A percentile compares a stretch with the other conserved stretches of the same genome.
phyloP scores from a whole-genome alignment of 257 asterid genomes.

The Gentiana straminea region DNA sequence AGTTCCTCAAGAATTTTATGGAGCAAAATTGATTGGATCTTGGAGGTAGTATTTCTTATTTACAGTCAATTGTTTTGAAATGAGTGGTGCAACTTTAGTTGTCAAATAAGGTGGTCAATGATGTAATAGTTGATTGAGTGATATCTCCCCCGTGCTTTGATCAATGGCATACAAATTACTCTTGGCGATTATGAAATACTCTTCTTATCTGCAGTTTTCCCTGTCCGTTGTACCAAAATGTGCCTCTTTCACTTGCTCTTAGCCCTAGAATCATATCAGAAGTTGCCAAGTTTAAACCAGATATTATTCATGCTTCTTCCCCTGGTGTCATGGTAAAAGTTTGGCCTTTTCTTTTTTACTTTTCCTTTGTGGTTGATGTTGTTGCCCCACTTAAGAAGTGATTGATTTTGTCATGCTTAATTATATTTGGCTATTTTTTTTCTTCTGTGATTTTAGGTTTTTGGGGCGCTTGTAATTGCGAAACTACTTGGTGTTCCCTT shows the following conservation, averaged over 20 bases:
- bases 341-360: slow-evolving; percentile 9
- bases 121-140: too few species aligned
- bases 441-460: slow-evolving; percentile 36
- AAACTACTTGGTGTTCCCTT: slow-evolving; percentile 73
- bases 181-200: slow-evolving; percentile 10
- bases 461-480: slow-evolving; percentile 86
- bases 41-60: slow-evolving; percentile 38
- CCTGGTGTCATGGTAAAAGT: slow-evolving; percentile 85
- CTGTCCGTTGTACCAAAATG: slow-evolving; percentile 80
- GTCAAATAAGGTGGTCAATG: neutral
- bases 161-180: slow-evolving; percentile 2
- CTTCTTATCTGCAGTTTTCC: slow-evolving; percentile 60
- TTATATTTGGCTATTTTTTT: neutral
- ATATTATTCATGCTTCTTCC: slow-evolving; percentile 94
- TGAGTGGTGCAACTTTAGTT: neutral
- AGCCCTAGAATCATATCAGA: slow-evolving; percentile 98
- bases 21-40: slow-evolving; percentile 92
- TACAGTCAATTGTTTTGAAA: neutral
- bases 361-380: neutral
- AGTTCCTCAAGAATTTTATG: slow-evolving; percentile 88
- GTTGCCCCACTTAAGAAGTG: neutral
- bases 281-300: slow-evolving; percentile 87
- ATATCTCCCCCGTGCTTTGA: neutral
- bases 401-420: neutral
- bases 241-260: slow-evolving; percentile 91